A percentile compares a stretch with the other conserved stretches of the same genome.
phyloP scores from a whole-genome alignment of 129 eudicot genomes.

The Artemisia annua region DNA sequence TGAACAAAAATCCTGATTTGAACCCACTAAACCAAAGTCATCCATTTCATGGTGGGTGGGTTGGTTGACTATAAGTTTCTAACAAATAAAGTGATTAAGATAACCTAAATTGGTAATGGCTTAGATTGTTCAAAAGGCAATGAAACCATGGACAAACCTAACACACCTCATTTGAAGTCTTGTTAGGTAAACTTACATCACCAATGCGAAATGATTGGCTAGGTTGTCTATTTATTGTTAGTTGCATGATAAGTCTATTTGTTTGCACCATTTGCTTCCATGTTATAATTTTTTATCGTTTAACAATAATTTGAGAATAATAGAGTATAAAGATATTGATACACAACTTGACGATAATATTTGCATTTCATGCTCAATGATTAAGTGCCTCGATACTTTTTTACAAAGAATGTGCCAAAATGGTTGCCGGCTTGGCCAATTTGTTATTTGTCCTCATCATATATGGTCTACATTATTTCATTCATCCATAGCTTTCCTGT shows the following conservation, averaged over 20 bases:
- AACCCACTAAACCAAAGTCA: conserved; percentile 13
- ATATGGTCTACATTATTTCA: conserved; percentile 14
- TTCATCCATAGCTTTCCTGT: conserved; percentile 10
- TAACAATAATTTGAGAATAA: not conserved
- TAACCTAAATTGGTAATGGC: conserved; percentile 16
- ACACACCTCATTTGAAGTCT: conserved; percentile 20
- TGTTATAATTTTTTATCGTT: too few species aligned
- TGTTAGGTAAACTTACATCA: conserved; percentile 35
- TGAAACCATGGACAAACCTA: conserved; percentile 17
- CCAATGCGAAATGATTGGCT: conserved; percentile 18
- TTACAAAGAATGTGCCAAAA: conserved; percentile 9
- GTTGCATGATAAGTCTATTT: not conserved
- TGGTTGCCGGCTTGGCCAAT: conserved; percentile 28
- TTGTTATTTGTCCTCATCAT: conserved; percentile 20
- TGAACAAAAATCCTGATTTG: conserved; percentile 16
- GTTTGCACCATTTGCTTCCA: too few species aligned
- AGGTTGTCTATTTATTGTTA: conserved; percentile 3
- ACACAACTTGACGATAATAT: not conserved
- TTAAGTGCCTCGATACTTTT: not conserved
- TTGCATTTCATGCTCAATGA: not conserved
- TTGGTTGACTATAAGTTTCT: conserved; percentile 24
- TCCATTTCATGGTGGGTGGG: conserved; percentile 27
- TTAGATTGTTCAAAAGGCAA: not conserved
- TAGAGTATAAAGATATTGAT: not conserved
- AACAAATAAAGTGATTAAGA: conserved; percentile 28